These are phyloP conservation scores for Lentinula aciculospora DNA, from an alignment of 768 basidiomycete species.

Conservation along the genomic window DNA sequence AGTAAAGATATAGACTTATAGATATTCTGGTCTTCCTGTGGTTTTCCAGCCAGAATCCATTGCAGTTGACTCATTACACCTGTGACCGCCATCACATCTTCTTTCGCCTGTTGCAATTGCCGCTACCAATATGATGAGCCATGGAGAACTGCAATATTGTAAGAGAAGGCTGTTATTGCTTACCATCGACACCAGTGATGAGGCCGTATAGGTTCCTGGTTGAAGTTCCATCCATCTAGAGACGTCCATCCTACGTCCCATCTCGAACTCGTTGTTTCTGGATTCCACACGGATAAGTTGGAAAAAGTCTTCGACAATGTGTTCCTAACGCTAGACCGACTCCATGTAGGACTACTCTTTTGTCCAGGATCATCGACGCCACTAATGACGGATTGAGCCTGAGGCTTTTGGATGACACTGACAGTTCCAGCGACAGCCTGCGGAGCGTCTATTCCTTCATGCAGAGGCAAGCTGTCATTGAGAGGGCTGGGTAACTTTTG, in stretches of 20 bases:
- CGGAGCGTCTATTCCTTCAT: background rate
- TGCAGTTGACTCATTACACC: no score
- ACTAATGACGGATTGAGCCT: background rate
- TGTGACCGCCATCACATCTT: background rate
- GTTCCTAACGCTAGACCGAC: no score
- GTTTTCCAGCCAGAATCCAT: background rate
- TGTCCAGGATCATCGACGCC: background rate
- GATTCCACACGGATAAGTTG: no score
- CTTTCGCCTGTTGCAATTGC: background rate
- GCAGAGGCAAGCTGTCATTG: background rate
- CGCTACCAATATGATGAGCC: background rate
- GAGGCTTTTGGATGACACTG: background rate
- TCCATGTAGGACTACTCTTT: background rate
- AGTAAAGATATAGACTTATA: background rate
- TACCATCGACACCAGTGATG: background rate
- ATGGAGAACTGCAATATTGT: background rate
- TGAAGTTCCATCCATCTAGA: background rate
- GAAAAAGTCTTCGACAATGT: no score
- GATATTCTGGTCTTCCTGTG: background rate
- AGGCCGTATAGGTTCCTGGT: background rate
- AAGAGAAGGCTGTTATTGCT: background rate
- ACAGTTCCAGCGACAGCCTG: background rate
- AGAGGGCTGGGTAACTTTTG: background rate
- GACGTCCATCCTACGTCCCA: no score
- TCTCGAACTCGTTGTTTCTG: no score